Base-by-base conservation (phyloP, 2,329 filamentous ascomycete species). In the Talaromyces sp. region DNA sequence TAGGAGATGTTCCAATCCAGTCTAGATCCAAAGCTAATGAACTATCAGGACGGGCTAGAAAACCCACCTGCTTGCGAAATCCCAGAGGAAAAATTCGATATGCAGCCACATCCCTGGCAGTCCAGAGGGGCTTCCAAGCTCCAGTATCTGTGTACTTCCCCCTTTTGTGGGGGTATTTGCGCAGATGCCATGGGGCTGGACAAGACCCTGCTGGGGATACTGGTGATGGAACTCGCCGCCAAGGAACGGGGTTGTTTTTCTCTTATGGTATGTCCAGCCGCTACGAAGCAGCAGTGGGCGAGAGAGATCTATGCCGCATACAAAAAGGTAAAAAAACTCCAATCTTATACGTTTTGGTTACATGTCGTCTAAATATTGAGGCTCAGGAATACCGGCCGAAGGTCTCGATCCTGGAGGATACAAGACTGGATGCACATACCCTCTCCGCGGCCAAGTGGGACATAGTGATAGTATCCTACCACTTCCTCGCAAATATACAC, bases 401-500 rank as follows among this genome's bases (percentile, higher is more conserved):
- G 14, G 32, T 56, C 14, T 32, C 43, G 7, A 46, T 56, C 31
- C 54, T 56, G 5, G 38, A 56, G 3, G 54, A 56, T 56, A 13
- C 31, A 19, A 56, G 17, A 14, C 24, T 43, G 4, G 21, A 31
- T 19, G 54, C 54, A 26, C 19, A n/a, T 13, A 26, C 11, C 17
- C 54, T 56, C 17, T n/a, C 24, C 10, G 54, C 19, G 21, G 54
- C 29, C 9, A 21, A 56, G 41, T 56, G 19, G 31, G 54, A 56
- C n/a, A 56, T 56, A n/a, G 32, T 56, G 24, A 43, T 56, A 19
- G 19, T n/a, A 8, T 56, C 54, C 21, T 56, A 56, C n/a, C 27
- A 56, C 31, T 46, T 56, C 26, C 54, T 56, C 5, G 41, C 17
- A n/a, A 43, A 43, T 13, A 19, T 19, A 17, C 38, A 43, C 38